Evolutionary conservation across 2,329 filamentous ascomycete genomes (phyloP).

Genomic region (Fusarium chaquense): DNA sequence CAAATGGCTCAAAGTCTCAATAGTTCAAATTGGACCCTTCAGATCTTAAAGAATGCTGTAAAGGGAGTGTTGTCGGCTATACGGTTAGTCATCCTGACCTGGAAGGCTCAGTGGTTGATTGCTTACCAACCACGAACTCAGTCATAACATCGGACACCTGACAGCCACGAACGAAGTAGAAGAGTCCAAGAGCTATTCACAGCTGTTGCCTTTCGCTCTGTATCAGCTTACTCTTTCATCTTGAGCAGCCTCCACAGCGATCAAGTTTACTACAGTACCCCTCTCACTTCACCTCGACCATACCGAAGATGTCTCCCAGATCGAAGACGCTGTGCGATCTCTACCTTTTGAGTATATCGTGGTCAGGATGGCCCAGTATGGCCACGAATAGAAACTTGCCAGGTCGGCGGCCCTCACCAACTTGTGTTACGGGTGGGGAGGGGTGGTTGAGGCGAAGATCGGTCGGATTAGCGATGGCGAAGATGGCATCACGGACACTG

Average conservation of each 20-base stretch:
- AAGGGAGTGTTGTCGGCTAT: constrained; percentile 29
- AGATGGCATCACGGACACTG: too few relatives aligned
- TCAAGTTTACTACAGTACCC: constrained; percentile 55
- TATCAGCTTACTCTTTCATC: constrained; percentile 15
- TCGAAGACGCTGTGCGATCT: neutral
- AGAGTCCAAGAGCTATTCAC: too few relatives aligned
- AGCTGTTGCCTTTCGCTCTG: too few relatives aligned
- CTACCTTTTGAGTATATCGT: constrained; percentile 29
- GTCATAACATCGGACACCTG: too few relatives aligned
- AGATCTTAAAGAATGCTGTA: constrained; percentile 15
- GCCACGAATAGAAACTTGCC: constrained; percentile 7
- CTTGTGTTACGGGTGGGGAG: constrained; percentile 4
- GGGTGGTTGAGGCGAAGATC: constrained; percentile 35
- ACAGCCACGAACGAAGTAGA: too few relatives aligned
- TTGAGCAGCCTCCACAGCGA: constrained; percentile 56
- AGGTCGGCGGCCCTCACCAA: constrained; percentile 5
- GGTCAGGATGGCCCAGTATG: constrained; percentile 23
- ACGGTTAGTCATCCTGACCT: neutral
- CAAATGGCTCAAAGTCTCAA: neutral
- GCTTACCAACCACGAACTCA: too few relatives aligned
- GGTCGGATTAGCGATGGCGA: constrained; percentile 2
- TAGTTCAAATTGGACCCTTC: constrained; percentile 1
- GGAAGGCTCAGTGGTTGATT: too few relatives aligned
- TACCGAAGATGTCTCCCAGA: constrained; percentile 14
- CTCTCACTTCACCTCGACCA: constrained; percentile 51